phyloP scores from a whole-genome alignment of 2,329 filamentous ascomycete genomes.

The Sporothrix sp. region DNA sequence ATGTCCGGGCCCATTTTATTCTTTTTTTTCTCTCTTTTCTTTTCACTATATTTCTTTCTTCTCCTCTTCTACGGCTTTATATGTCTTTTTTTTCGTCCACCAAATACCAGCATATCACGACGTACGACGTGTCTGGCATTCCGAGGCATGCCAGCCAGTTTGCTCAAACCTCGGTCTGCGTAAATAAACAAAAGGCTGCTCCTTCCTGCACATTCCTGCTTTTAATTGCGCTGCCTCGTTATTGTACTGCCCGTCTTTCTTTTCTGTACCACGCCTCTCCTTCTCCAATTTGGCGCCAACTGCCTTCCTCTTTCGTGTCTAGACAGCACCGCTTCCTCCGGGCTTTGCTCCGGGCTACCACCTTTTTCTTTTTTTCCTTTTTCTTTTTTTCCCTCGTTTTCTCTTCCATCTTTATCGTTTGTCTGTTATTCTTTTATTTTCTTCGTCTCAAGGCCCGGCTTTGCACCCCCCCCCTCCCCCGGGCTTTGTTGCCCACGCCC shows the following conservation, averaged over 20 bases:
- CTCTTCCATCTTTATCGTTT: neutral
- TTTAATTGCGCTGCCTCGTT: too few species aligned
- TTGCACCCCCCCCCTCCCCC: neutral
- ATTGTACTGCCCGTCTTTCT: too few species aligned
- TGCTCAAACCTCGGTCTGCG: neutral
- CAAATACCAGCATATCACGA: neutral
- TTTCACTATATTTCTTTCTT: neutral
- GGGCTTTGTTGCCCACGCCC: neutral
- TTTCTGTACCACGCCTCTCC: too few species aligned
- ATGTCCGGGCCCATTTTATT: neutral
- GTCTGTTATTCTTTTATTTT: neutral
- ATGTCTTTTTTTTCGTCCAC: neutral
- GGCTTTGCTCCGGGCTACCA: neutral
- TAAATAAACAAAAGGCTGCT: neutral
- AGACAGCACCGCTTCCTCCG: too few species aligned
- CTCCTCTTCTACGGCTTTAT: neutral
- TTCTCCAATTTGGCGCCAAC: too few species aligned
- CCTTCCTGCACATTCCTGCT: neutral
- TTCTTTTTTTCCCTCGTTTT: neutral
- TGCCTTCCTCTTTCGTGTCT: too few species aligned
- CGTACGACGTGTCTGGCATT: neutral
- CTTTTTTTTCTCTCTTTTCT: neutral
- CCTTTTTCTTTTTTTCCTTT: neutral
- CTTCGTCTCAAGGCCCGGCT: neutral
- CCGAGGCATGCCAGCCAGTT: too few species aligned